phyloP scores from a whole-genome alignment of 1,284 basidiomycete species.

The Cutaneotrichosporon dermatis region DNA sequence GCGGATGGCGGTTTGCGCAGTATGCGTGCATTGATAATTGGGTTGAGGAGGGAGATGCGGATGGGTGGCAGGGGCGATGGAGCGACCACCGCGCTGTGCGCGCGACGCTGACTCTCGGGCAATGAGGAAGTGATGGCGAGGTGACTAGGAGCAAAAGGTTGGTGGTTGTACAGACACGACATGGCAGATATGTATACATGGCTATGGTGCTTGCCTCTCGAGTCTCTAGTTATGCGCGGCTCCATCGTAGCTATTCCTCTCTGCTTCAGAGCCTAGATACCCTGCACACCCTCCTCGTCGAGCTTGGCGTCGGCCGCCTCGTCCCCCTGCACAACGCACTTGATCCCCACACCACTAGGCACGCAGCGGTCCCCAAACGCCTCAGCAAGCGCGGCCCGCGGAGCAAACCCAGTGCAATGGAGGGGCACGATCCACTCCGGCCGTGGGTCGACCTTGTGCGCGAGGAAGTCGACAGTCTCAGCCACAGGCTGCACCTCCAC shows the following conservation, averaged over 20 bases:
- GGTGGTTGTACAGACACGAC: no score
- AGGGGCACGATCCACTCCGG: constrained; percentile 71
- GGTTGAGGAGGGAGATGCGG: constrained; percentile 33
- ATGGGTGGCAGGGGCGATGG: constrained; percentile 41
- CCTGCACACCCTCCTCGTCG: constrained; percentile 11
- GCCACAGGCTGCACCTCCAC: constrained; percentile 59
- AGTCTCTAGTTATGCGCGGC: no score
- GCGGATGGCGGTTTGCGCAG: constrained; percentile 27
- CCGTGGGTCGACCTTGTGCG: constrained; percentile 57
- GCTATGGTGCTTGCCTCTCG: no score
- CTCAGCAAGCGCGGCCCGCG: constrained; percentile 62
- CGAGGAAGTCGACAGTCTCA: constrained; percentile 67
- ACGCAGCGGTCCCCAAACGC: constrained; percentile 64
- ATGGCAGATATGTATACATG: no score
- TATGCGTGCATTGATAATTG: constrained; percentile 42
- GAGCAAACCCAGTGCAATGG: constrained; percentile 73
- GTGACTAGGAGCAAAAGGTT: no score
- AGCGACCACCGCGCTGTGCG: constrained; percentile 45
- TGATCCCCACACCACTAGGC: constrained; percentile 67
- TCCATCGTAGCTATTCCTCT: no score
- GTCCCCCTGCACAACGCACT: constrained; percentile 50
- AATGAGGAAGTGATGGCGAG: no score
- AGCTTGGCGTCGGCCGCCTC: constrained; percentile 35
- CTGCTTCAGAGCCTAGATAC: background rate
- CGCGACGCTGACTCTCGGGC: constrained; percentile 15